A percentile compares a stretch with the other conserved stretches of the same genome.
Evolutionary conservation across 1,284 basidiomycete species (phyloP).

Genomic region (Tilletia walkeri): DNA sequence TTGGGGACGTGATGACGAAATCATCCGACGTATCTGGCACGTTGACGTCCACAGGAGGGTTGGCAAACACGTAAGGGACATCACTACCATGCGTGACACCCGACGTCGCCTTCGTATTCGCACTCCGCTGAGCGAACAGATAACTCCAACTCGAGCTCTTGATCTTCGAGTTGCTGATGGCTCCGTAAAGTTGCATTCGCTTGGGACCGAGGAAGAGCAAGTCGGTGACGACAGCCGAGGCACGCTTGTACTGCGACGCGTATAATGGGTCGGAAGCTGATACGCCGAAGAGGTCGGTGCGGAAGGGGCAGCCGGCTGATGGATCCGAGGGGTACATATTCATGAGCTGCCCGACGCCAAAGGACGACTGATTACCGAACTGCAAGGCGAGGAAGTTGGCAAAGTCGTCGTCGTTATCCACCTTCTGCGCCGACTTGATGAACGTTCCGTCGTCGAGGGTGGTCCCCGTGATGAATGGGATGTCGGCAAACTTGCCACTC

Average conservation of each 20-base stretch:
- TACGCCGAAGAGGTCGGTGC: constrained; percentile 18
- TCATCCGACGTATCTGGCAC: not conserved
- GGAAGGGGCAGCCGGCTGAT: constrained; percentile 28
- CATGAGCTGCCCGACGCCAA: constrained; percentile 24
- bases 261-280: not conserved
- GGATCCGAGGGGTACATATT: constrained; percentile 28
- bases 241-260: constrained; percentile 3
- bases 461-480: constrained; percentile 37
- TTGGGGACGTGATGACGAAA: not conserved
- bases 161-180: not conserved
- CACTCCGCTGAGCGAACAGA: constrained; percentile 6
- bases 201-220: constrained; percentile 6
- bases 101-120: not conserved
- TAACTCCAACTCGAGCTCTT: constrained; percentile 12
- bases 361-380: constrained; percentile 27
- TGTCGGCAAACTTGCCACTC: constrained; percentile 30
- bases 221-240: not conserved
- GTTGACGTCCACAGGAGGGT: not conserved
- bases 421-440: constrained; percentile 23
- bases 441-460: constrained; percentile 34
- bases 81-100: constrained; percentile 4
- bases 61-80: not conserved
- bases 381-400: constrained; percentile 31
- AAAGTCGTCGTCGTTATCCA: constrained; percentile 28
- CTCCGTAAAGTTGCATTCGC: constrained; percentile 12